A percentile compares a stretch with the other conserved stretches of the same genome.
Conservation (phyloP, 257 asterid species). For the Penstemon barbatus region DNA sequence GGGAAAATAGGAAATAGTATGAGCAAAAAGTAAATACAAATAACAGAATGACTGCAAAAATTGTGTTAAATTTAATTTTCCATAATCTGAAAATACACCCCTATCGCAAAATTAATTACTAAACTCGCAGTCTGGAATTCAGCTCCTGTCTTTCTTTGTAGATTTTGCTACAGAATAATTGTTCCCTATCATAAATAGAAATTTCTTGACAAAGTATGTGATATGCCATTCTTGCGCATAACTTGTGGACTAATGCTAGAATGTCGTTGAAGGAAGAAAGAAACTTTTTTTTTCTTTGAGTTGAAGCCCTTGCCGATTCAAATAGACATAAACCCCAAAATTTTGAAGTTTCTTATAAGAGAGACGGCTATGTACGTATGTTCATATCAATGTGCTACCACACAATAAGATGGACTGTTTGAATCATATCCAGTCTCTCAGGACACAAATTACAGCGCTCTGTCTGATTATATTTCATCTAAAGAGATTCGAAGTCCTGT, state of each 20-base stretch:
- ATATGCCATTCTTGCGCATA: background rate
- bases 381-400: background rate
- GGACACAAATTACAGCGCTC: background rate
- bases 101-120: background rate
- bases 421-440: background rate
- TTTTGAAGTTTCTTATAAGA: background rate
- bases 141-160: background rate
- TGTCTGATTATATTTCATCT: background rate
- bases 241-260: background rate
- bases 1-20: conserved; percentile 27
- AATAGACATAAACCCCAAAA: background rate
- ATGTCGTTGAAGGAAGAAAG: too few species aligned
- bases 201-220: background rate
- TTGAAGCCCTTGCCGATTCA: background rate
- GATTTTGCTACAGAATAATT: background rate
- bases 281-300: too few species aligned
- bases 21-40: conserved; percentile 23
- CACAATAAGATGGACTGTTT: background rate
- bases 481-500: background rate
- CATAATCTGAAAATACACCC: background rate
- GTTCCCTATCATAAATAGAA: background rate
- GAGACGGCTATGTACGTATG: background rate
- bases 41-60: conserved; percentile 18
- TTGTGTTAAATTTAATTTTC: background rate
- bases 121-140: background rate